Evolutionary conservation across 2,329 filamentous ascomycete genomes (phyloP), one percentile per base, ranked within the genome.

Genomic region (Ceratocystis ficicola): DNA sequence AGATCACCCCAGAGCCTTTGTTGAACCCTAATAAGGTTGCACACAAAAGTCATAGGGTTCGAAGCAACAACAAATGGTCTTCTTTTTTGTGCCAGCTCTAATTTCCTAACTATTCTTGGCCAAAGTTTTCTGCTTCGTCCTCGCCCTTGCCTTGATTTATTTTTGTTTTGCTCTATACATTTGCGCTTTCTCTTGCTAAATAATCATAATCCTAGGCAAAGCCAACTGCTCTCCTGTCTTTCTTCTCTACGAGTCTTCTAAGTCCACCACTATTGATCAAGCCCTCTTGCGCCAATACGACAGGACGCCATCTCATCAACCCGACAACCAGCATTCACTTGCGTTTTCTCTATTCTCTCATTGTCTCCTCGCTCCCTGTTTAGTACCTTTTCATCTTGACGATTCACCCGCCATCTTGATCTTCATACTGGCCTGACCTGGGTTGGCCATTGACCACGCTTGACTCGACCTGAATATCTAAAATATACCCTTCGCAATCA

Each of bases 331-430:
- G 36, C 3, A 41, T 41, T 41, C 36, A 15, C 12, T 15, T 41
- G 36, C 36, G 36, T 15, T 41, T 41, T 41, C 36, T 41, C 36
- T 41, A 41, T 15, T 41, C 36, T 15, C 10, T 41, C 3, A 41
- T 41, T 41, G 36, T 5, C 36, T 12, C 3, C 36, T 41, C 36
- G 36, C 36, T 41, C 10, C 12, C 5, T 41, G 36, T 41, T 41
- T 41, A 2, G 36, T 15, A 2, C 7, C 55, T 28, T 22, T 62
- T 30, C 25, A n/a, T 62, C 8, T 64, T 64, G n/a, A 22, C 48
- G n/a, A 64, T 52, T 48, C 44, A 55, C 4, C 62, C 44, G 44
- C 4, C 62, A 36, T 44, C 25, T 64, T 61, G 17, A 28, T 50
- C 30, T 15, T 5, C 62, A 36, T 64, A 28, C 55, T 48, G 17